These are phyloP conservation scores for Scleromitrula shiraiana DNA, from an alignment of 2,329 filamentous ascomycete species.

Conservation along the genomic window DNA sequence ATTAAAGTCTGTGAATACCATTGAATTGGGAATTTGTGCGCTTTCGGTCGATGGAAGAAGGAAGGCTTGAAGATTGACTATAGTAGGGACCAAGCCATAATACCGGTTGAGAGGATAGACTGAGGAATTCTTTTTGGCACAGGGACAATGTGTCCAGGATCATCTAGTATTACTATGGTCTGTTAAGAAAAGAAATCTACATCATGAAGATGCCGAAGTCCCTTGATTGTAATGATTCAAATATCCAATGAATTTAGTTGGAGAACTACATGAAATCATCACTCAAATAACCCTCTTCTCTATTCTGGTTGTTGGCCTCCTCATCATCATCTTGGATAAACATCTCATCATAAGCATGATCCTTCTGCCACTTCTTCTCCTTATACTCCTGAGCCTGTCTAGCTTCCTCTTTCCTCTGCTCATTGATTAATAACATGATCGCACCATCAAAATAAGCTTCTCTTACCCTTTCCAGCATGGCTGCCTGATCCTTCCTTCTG, in stretches of 20 bases:
- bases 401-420: constrained; percentile 68
- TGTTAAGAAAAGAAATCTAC: too few relatives aligned
- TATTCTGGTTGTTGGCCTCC: constrained; percentile 75
- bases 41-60: too few relatives aligned
- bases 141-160: too few relatives aligned
- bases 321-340: constrained; percentile 70
- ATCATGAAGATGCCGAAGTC: too few relatives aligned
- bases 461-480: constrained; percentile 52
- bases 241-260: background rate
- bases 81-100: too few relatives aligned
- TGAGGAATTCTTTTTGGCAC: too few relatives aligned
- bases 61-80: too few relatives aligned
- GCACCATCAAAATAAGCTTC: background rate
- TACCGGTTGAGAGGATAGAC: too few relatives aligned
- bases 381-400: constrained; percentile 69
- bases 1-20: too few relatives aligned
- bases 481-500: constrained; percentile 61
- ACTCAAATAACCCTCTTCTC: constrained; percentile 59
- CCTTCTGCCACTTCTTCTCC: constrained; percentile 87
- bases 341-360: constrained; percentile 95
- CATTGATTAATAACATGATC: background rate
- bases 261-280: constrained; percentile 82
- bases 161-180: too few relatives aligned
- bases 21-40: too few relatives aligned
- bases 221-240: background rate